Evolutionary conservation across 768 basidiomycete genomes (phyloP), one percentile per base, ranked within the genome.

Genomic region (Leccinum olivaceopallidum): DNA sequence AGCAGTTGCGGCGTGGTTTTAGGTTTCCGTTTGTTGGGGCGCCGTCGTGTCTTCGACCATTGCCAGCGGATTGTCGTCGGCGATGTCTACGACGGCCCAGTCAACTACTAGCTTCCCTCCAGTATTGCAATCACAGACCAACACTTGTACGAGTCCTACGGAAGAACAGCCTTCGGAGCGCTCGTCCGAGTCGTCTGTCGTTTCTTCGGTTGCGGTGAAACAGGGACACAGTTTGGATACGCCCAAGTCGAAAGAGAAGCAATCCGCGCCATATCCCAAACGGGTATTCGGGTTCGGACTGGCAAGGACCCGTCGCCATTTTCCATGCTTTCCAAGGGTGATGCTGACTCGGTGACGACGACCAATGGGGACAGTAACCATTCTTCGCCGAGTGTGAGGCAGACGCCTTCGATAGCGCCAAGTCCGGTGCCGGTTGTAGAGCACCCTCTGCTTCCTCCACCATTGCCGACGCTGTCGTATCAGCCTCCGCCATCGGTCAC

Each of bases 271-370:
- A 13, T 79, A 81, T 51, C 82, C 83, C n/a, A 77, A 24, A 69
- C 80, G 10, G 82, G 83, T 37, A 75, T 83, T 53, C 83, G 84
- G 16, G 71, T 80, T 12, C 77, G 83, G 14, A 69, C 76, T 30
- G 76, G 74, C 49, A 78, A 78, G 60, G 71, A 75, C 6, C 57
- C 60, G 32, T 61, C 72, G 14, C 67, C 69, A 24, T 64, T 70
- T 34, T 56, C 47, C 4, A 71, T 63, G 48, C 26, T 61, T 63
- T 59, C 7, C 51, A 55, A 26, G 50, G 60, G 2, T 37, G 44
- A 5, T 44, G 44, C 59, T 32, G 24, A 59, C 24, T 44, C 69
- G 26, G 49, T 59, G 7, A 55, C 65, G 16, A 8, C n/a, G 57
- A 60, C 55, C 10, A n/a, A 10, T 44, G n/a, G n/a, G 49, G 62